A percentile compares a stretch with the other conserved stretches of the same genome.
These are phyloP conservation scores for Pestalotiopsis sp. DNA, from an alignment of 2,329 filamentous ascomycete genomes.

Conservation along the genomic window DNA sequence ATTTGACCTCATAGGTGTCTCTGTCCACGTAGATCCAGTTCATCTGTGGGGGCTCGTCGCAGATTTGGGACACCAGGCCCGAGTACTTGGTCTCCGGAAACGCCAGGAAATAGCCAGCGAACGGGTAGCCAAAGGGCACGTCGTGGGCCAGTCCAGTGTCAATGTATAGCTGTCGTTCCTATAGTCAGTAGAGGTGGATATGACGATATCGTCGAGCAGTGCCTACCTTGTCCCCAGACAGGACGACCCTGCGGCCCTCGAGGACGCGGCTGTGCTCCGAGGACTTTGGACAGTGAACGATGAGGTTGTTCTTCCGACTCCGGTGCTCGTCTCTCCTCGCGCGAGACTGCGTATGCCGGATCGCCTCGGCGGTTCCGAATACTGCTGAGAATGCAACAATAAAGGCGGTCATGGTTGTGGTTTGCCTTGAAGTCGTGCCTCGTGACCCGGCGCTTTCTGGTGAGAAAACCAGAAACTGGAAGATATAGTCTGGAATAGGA, in stretches of 20 bases:
- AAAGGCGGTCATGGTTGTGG: conserved; percentile 31
- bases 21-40: conserved; percentile 53
- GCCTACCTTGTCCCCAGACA: conserved; percentile 44
- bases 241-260: conserved; percentile 46
- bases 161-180: conserved; percentile 42
- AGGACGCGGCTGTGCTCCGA: conserved; percentile 45
- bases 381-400: conserved; percentile 45
- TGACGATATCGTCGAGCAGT: not conserved
- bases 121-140: conserved; percentile 47
- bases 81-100: conserved; percentile 51
- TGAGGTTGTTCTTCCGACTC: conserved; percentile 48
- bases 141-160: conserved; percentile 42
- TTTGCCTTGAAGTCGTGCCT: conserved; percentile 5
- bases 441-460: conserved; percentile 13
- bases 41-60: conserved; percentile 48
- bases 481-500: not conserved
- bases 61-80: conserved; percentile 50
- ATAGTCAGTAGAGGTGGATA: not conserved
- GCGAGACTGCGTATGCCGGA: conserved; percentile 48
- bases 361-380: conserved; percentile 48
- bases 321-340: conserved; percentile 49
- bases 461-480: not conserved
- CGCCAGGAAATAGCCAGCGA: conserved; percentile 58
- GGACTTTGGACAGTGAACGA: conserved; percentile 48
- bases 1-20: conserved; percentile 46